A percentile compares a stretch with the other conserved stretches of the same genome.
Evolutionary conservation across 2,329 filamentous ascomycete genomes (phyloP).

Genomic region (Pseudopithomyces chartarum): DNA sequence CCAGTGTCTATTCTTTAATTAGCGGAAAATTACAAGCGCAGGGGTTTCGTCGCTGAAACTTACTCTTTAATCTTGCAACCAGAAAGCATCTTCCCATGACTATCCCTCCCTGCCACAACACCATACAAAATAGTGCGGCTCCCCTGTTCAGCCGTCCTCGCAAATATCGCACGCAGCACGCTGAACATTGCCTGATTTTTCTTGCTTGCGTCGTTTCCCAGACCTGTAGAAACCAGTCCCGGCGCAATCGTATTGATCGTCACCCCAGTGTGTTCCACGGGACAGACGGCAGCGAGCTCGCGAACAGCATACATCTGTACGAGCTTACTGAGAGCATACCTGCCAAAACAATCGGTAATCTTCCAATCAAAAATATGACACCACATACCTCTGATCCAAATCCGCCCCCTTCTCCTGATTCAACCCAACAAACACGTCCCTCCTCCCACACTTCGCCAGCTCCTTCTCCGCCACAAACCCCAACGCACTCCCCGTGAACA

Average conservation of each 20-base stretch:
- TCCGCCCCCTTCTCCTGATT: slow-evolving; percentile 5
- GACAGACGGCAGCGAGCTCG: slow-evolving; percentile 7
- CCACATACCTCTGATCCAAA: slow-evolving; percentile 7
- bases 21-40: background rate
- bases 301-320: slow-evolving; percentile 13
- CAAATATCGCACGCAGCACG: slow-evolving; percentile 23
- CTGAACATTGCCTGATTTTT: slow-evolving; percentile 11
- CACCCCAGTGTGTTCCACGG: slow-evolving; percentile 25
- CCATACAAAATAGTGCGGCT: slow-evolving; percentile 46
- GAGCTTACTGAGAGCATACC: slow-evolving; percentile 17
- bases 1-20: slow-evolving; percentile 9
- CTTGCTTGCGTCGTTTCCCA: slow-evolving; percentile 8
- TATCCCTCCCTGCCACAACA: slow-evolving; percentile 33
- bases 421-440: slow-evolving; percentile 2
- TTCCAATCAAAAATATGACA: background rate
- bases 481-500: slow-evolving; percentile 24
- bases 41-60: background rate
- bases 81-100: slow-evolving; percentile 46
- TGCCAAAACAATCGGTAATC: background rate
- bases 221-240: slow-evolving; percentile 27
- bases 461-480: slow-evolving; percentile 13
- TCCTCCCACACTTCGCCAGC: slow-evolving; percentile 7
- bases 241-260: slow-evolving; percentile 36
- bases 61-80: slow-evolving; percentile 33
- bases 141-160: slow-evolving; percentile 46